Conservation (phyloP, 495 filamentous ascomycete genomes). For the Hyaloscypha finlandica region DNA sequence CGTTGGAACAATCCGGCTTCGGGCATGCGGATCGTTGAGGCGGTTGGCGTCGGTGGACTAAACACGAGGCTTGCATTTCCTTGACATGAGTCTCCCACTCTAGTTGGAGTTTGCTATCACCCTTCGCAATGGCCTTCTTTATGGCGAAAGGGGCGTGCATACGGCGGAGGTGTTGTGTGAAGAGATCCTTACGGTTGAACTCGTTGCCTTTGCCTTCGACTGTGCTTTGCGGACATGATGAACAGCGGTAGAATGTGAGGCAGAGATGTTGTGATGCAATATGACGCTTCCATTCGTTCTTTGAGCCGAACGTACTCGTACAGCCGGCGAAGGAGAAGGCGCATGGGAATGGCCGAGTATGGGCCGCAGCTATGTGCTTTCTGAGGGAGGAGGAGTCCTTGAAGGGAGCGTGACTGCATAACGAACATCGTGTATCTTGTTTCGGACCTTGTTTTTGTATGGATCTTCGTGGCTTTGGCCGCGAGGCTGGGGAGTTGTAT, state of each 20-base stretch:
- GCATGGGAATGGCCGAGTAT: conserved; percentile 77
- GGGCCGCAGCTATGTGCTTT: conserved; percentile 61
- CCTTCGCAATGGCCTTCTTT: conserved; percentile 49
- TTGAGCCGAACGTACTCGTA: conserved; percentile 79
- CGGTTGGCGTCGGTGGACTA: conserved; percentile 62
- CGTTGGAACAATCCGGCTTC: conserved; percentile 63
- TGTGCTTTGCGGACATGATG: conserved; percentile 66
- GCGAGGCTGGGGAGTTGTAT: conserved; percentile 44
- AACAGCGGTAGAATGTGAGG: conserved; percentile 81
- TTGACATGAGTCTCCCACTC: conserved; percentile 60
- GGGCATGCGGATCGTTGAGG: conserved; percentile 70
- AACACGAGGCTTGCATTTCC: conserved; percentile 68
- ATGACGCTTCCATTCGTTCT: conserved; percentile 98
- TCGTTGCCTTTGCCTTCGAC: conserved; percentile 59
- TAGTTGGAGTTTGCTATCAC: conserved; percentile 51
- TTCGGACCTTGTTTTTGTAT: conserved; percentile 52
- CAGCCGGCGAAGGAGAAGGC: conserved; percentile 87
- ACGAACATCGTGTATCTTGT: conserved; percentile 54
- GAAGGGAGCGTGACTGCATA: conserved; percentile 58
- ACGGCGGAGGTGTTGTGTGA: conserved; percentile 74
- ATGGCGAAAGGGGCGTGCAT: conserved; percentile 59
- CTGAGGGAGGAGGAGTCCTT: conserved; percentile 58
- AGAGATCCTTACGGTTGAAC: conserved; percentile 73
- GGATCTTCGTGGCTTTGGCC: conserved; percentile 47
- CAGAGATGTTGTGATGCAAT: conserved; percentile 87